Conservation (phyloP, 192 early-diverging fungal genomes). For the Coemansia asiatica region DNA sequence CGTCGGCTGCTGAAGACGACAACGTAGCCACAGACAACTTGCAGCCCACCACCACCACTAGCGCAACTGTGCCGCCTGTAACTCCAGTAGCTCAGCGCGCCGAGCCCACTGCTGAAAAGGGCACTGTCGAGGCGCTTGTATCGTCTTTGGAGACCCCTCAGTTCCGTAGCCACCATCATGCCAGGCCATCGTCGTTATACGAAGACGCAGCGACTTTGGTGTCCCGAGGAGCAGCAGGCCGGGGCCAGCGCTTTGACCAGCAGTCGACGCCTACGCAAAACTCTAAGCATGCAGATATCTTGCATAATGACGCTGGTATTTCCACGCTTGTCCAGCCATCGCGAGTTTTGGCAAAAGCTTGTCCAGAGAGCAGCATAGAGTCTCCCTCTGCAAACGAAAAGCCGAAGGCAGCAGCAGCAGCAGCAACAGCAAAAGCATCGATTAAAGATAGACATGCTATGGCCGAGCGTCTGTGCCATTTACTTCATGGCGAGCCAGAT, state of each 20-base stretch:
- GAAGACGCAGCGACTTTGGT: conserved; percentile 35
- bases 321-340: conserved; percentile 34
- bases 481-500: conserved; percentile 11
- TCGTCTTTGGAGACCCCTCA: conserved; percentile 42
- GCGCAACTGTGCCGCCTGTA: conserved; percentile 6
- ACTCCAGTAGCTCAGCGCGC: conserved; percentile 30
- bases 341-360: conserved; percentile 9
- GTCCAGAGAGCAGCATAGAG: conserved; percentile 4
- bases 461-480: conserved; percentile 10
- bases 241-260: neutral
- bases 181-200: neutral
- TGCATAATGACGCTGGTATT: conserved; percentile 1
- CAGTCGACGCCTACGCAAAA: conserved; percentile 20
- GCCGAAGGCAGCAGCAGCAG: neutral
- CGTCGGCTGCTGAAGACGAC: conserved; percentile 2
- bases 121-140: conserved; percentile 25
- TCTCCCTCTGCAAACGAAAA: neutral
- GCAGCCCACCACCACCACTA: neutral
- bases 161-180: conserved; percentile 12
- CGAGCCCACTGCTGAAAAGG: conserved; percentile 4
- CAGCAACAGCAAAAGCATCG: neutral
- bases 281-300: neutral
- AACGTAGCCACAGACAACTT: neutral
- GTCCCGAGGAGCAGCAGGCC: neutral
- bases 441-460: neutral